phyloP scores from a whole-genome alignment of 202 grass and related monocot genomes.

The Panicum hallii region DNA sequence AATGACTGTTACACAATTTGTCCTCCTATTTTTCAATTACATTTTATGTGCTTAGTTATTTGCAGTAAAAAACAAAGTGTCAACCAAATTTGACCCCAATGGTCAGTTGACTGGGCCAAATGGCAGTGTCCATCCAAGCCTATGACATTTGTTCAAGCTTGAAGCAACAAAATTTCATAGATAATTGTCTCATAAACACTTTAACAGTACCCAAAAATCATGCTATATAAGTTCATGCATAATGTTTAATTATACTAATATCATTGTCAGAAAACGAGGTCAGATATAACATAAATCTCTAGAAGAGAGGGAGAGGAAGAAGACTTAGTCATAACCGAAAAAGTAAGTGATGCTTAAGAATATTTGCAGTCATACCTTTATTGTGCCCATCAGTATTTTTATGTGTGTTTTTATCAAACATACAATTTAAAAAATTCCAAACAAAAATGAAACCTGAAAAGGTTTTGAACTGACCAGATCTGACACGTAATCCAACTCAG shows the following conservation, averaged over 20 bases:
- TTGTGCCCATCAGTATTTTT: constrained; percentile 1
- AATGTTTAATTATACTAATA: neutral
- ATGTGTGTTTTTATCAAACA: neutral
- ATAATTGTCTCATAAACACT: neutral
- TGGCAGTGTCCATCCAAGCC: neutral
- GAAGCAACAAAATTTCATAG: neutral
- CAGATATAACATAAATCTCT: no score
- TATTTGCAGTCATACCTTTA: neutral
- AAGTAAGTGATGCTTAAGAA: neutral
- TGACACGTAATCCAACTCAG: constrained; percentile 83
- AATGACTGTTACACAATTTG: neutral
- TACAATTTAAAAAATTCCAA: neutral
- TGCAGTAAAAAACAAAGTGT: constrained; percentile 1
- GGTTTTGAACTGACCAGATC: constrained; percentile 74
- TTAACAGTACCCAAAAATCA: constrained; percentile 18
- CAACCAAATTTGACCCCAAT: neutral
- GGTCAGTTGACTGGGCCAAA: neutral
- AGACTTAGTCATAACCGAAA: neutral
- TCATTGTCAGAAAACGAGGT: neutral
- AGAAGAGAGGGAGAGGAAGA: neutral
- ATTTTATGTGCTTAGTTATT: neutral
- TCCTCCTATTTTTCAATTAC: neutral
- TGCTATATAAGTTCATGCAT: neutral
- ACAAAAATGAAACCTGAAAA: neutral
- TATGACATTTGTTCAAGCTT: neutral